Evolutionary conservation across 2,329 filamentous ascomycete species (phyloP).

Genomic region (Chrysoporthe deuterocubensis): DNA sequence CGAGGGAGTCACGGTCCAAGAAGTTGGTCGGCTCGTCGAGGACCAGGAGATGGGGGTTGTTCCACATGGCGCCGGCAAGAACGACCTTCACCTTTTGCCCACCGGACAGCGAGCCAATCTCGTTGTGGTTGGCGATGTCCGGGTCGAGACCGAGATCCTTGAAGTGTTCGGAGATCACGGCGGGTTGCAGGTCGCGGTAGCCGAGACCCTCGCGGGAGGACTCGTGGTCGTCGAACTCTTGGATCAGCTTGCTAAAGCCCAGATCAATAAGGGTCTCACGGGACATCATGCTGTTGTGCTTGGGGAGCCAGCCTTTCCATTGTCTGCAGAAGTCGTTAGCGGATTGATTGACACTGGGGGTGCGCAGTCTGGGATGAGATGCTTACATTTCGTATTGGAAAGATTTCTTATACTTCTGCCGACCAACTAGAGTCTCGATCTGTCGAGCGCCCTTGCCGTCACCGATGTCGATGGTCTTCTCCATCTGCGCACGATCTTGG

Average conservation of each 20-base stretch:
- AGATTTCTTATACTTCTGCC: slow-evolving; percentile 98
- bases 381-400: slow-evolving; percentile 95
- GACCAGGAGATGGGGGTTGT: slow-evolving; percentile 96
- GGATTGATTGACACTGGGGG: neutral
- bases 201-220: slow-evolving; percentile 97
- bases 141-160: slow-evolving; percentile 95
- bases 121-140: slow-evolving; percentile 98
- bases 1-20: slow-evolving; percentile 95
- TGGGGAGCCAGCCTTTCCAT: slow-evolving; percentile 87
- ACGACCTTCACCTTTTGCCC: slow-evolving; percentile 99
- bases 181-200: slow-evolving; percentile 90
- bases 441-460: slow-evolving; percentile 79
- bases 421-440: slow-evolving; percentile 88
- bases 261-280: slow-evolving; percentile 86
- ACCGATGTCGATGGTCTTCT: slow-evolving; percentile 81
- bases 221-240: slow-evolving; percentile 99
- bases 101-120: slow-evolving; percentile 93
- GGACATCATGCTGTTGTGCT: slow-evolving; percentile 90
- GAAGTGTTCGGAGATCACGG: slow-evolving; percentile 96
- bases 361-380: neutral
- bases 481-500: slow-evolving; percentile 87
- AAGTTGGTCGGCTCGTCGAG: slow-evolving; percentile 99
- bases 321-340: slow-evolving; percentile 58
- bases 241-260: slow-evolving; percentile 90
- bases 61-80: slow-evolving; percentile 95